Evolutionary conservation across 495 filamentous ascomycete species (phyloP), one percentile per base, ranked within the genome.

Genomic region (Oleoguttula mirabilis): DNA sequence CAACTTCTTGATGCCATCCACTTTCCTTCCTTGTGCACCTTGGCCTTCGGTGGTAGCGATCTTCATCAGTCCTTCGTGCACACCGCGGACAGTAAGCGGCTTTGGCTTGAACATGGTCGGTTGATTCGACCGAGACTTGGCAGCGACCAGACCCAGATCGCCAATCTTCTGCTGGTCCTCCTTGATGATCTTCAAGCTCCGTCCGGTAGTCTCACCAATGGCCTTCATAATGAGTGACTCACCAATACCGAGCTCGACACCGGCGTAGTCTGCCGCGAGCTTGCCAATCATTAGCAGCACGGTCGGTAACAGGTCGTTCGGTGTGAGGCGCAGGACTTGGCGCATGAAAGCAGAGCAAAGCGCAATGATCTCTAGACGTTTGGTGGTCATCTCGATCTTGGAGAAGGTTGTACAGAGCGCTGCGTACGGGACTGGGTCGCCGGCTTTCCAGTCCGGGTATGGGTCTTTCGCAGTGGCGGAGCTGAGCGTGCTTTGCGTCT

Each of bases 181-280:
- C 58, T 94, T 95, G 60, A 96, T 93, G 39, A 90, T 76, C 7
- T 73, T 63, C 30, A 95, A 61, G 56, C 79, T 90, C 40, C 92
- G 79, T 4, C 90, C 90, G 2, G 90, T 96, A 37, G 77, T 79
- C 65, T 98, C 88, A 11, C 87, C 86, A 55, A 98, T 94, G 12
- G 90, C 83, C 55, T 95, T 98, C 87, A 98, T 95, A 53, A 98
- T 93, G 32, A 98, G 59, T 11, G 86, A 94, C 65, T 98, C 90
- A 32, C 90, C 90, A 56, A 98, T 96, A 21, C 90, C 90, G 14
- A 98, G 68, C 61, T 98, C 90, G 43, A 98, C 82, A 15, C 90
- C 90, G 19, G 88, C 79, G 55, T 94, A 98, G 57, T 98, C 90
- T 1, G 90, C 88, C 10, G 90, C 90, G 24, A 98, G 75, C 55